Percentiles rank a stretch among this genome's conserved stretches.
Conservation (phyloP, 768 basidiomycete genomes). For the Jaapia argillacea region DNA sequence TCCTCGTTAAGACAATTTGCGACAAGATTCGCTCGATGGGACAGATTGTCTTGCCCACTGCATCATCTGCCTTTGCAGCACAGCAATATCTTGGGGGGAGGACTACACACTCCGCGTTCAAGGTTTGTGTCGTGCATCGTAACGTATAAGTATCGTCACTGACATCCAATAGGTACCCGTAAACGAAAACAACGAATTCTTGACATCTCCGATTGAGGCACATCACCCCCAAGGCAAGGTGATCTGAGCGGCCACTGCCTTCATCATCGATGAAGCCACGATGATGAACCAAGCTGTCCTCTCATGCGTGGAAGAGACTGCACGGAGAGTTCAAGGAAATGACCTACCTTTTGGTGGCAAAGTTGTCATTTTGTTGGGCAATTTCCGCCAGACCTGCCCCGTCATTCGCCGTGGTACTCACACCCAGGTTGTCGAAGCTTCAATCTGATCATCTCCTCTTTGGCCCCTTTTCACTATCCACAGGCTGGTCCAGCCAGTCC, state of each 20-base stretch:
- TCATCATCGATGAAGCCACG: slow-evolving; percentile 34
- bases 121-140: too few species aligned
- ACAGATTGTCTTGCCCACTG: slow-evolving; percentile 24
- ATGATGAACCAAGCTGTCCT: slow-evolving; percentile 27
- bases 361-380: slow-evolving; percentile 24
- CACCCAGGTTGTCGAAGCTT: slow-evolving; percentile 22
- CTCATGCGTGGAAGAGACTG: slow-evolving; percentile 24
- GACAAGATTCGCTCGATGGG: slow-evolving; percentile 17
- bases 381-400: slow-evolving; percentile 31
- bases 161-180: slow-evolving; percentile 26
- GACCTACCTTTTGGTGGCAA: slow-evolving; percentile 27
- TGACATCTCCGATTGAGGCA: slow-evolving; percentile 21
- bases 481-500: slow-evolving; percentile 21
- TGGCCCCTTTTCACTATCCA: slow-evolving; percentile 21
- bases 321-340: slow-evolving; percentile 16
- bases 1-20: slow-evolving; percentile 23
- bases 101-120: slow-evolving; percentile 29
- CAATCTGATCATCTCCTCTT: slow-evolving; percentile 23
- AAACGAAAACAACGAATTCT: slow-evolving; percentile 19
- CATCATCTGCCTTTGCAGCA: slow-evolving; percentile 29
- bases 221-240: slow-evolving; percentile 21
- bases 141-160: too few species aligned
- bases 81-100: slow-evolving; percentile 26
- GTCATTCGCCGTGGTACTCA: slow-evolving; percentile 22
- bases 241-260: slow-evolving; percentile 17